Evolutionary conservation across 73 alveolate species (phyloP).

Genomic region (Paramecium bursaria): DNA sequence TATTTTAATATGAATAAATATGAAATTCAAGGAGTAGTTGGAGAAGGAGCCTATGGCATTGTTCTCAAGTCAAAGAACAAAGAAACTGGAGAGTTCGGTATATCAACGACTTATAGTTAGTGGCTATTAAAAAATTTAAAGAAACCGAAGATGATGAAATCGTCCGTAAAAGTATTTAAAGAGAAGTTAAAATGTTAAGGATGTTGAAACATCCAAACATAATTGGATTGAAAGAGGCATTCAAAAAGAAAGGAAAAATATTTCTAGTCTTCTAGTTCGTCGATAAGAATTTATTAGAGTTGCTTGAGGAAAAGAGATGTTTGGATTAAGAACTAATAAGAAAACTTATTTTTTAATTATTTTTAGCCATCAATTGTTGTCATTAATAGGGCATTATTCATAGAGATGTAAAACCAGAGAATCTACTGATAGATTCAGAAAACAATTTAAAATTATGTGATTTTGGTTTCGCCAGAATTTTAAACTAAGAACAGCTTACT

Average conservation of each 20-base stretch:
- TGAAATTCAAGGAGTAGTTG: constrained; percentile 85
- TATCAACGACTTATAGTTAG: constrained; percentile 34
- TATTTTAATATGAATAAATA: constrained; percentile 79
- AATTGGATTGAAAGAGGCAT: constrained; percentile 91
- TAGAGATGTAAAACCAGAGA: constrained; percentile 69
- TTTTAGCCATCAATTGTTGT: constrained; percentile 69
- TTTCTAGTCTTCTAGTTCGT: constrained; percentile 85
- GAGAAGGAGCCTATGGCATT: constrained; percentile 92
- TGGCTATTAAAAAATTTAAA: constrained; percentile 94
- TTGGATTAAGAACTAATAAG: constrained; percentile 63
- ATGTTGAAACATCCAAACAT: constrained; percentile 89
- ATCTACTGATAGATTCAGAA: constrained; percentile 58
- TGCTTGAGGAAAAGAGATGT: constrained; percentile 75
- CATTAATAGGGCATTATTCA: constrained; percentile 65
- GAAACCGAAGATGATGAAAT: constrained; percentile 95
- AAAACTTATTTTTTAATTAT: constrained; percentile 65
- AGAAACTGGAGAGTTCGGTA: constrained; percentile 82
- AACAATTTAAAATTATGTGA: constrained; percentile 69
- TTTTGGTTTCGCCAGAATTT: constrained; percentile 69
- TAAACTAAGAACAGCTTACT: constrained; percentile 48
- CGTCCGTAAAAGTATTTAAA: constrained; percentile 89
- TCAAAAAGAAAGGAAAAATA: constrained; percentile 84
- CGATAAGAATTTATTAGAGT: constrained; percentile 83
- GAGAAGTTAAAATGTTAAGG: constrained; percentile 94
- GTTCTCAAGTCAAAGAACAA: constrained; percentile 84